Percentiles rank a stretch among this genome's conserved stretches.
Evolutionary conservation across 345 rosid genomes (phyloP).

Genomic region (Hibiscus trionum): DNA sequence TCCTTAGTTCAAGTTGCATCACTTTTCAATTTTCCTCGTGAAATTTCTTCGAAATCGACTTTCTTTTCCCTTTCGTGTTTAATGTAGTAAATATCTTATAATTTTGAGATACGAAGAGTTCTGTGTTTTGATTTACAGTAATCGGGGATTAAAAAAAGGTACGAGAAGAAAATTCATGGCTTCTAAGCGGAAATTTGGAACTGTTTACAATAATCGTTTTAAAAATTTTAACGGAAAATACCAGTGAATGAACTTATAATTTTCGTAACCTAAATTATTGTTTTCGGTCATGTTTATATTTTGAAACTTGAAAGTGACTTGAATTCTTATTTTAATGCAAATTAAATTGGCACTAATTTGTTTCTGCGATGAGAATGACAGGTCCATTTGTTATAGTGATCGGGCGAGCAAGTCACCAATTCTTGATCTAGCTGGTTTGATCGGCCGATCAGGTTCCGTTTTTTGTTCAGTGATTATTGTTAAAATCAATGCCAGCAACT

Average conservation of each 20-base stretch:
- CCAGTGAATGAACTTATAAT: not conserved
- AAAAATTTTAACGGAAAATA: not conserved
- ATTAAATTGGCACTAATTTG: not conserved
- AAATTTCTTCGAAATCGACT: not conserved
- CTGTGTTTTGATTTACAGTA: not conserved
- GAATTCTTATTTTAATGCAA: not conserved
- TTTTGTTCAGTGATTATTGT: too few relatives aligned
- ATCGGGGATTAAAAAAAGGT: too few relatives aligned
- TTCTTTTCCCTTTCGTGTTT: not conserved
- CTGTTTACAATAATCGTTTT: not conserved
- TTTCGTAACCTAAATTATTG: not conserved
- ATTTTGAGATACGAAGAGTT: not conserved
- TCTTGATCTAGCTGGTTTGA: too few relatives aligned
- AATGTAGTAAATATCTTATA: not conserved
- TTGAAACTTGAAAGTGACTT: not conserved
- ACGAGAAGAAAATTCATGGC: not conserved
- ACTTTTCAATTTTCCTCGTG: not conserved
- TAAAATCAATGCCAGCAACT: too few relatives aligned
- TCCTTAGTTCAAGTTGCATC: too few relatives aligned
- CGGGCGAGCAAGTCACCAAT: too few relatives aligned
- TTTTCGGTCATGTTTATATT: not conserved
- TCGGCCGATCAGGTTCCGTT: too few relatives aligned
- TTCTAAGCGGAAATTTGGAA: not conserved
- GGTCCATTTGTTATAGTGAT: not conserved
- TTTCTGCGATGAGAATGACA: not conserved